Evolutionary conservation across 192 early-diverging fungal genomes (phyloP).

Genomic region (Rhizoclosmatium sp.): DNA sequence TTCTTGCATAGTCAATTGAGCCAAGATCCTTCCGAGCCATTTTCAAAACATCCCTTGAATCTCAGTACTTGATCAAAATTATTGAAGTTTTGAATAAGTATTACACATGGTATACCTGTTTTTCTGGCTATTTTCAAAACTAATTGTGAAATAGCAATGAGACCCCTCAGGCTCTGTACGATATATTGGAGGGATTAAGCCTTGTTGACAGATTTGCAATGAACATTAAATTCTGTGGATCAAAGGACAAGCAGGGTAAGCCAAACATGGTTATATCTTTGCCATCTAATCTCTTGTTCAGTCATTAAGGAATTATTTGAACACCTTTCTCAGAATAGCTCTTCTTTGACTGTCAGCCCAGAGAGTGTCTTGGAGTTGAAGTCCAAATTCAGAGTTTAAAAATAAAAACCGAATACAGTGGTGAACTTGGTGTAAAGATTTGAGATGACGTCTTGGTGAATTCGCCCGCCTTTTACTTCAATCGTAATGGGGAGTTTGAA

Average conservation of each 20-base stretch:
- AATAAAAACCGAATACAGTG: too few species aligned
- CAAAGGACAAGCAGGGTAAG: slow-evolving; percentile 13
- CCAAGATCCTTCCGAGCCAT: slow-evolving; percentile 38
- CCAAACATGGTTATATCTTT: too few species aligned
- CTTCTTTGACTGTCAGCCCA: too few species aligned
- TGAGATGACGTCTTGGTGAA: too few species aligned
- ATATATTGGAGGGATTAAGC: slow-evolving; percentile 8
- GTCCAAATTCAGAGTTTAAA: too few species aligned
- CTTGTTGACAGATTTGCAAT: slow-evolving; percentile 24
- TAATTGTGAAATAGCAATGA: slow-evolving; percentile 1
- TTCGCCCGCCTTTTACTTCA: too few species aligned
- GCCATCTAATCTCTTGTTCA: too few species aligned
- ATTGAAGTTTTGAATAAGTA: slow-evolving; percentile 33
- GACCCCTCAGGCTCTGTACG: background rate
- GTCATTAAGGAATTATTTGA: too few species aligned
- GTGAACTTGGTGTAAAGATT: too few species aligned
- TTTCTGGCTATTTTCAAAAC: background rate
- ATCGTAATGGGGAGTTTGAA: too few species aligned
- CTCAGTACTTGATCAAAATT: slow-evolving; percentile 46
- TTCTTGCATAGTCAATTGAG: slow-evolving; percentile 36
- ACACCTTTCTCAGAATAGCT: too few species aligned
- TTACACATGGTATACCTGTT: slow-evolving; percentile 12
- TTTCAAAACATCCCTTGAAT: slow-evolving; percentile 60
- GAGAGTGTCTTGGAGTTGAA: too few species aligned
- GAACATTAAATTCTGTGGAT: slow-evolving; percentile 17